Conservation (phyloP, 108 stramenopile genomes). For the Mediolabrus comicus region DNA sequence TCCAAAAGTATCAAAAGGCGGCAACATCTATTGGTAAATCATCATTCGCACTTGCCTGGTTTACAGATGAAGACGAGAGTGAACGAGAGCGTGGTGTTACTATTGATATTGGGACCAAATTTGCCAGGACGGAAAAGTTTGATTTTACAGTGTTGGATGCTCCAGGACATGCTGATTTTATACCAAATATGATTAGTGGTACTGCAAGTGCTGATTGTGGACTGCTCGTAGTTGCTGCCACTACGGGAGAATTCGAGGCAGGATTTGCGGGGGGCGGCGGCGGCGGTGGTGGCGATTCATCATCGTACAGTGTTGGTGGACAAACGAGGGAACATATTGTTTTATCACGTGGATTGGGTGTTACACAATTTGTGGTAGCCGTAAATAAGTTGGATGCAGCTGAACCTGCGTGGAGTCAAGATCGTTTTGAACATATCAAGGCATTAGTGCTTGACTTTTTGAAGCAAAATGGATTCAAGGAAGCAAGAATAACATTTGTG, state of each 20-base stretch:
- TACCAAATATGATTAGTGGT: conserved; percentile 55
- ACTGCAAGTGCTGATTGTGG: conserved; percentile 73
- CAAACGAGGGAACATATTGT: conserved; percentile 86
- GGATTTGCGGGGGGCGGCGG: conserved; percentile 48
- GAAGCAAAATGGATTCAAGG: conserved; percentile 44
- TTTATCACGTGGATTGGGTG: conserved; percentile 73
- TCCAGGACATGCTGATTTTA: conserved; percentile 57
- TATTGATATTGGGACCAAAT: conserved; percentile 66
- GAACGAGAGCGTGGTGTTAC: conserved; percentile 81
- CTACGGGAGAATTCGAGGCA: conserved; percentile 79
- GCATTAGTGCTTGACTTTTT: conserved; percentile 48
- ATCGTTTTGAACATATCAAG: conserved; percentile 58
- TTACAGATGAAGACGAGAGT: conserved; percentile 63
- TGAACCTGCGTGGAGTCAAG: conserved; percentile 58
- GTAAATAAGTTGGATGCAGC: conserved; percentile 85
- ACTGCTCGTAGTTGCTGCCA: conserved; percentile 78
- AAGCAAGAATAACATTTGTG: conserved; percentile 50
- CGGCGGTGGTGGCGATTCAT: conserved; percentile 12
- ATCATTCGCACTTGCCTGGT: conserved; percentile 80
- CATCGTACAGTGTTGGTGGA: conserved; percentile 29
- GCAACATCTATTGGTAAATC: conserved; percentile 64
- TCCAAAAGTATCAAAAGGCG: conserved; percentile 62
- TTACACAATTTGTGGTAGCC: conserved; percentile 78
- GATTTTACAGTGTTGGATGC: conserved; percentile 58
- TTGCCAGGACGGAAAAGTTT: conserved; percentile 27